Evolutionary conservation across 2,329 filamentous ascomycete genomes (phyloP), one percentile per base, ranked within the genome.

Genomic region (Penicillium sp.): DNA sequence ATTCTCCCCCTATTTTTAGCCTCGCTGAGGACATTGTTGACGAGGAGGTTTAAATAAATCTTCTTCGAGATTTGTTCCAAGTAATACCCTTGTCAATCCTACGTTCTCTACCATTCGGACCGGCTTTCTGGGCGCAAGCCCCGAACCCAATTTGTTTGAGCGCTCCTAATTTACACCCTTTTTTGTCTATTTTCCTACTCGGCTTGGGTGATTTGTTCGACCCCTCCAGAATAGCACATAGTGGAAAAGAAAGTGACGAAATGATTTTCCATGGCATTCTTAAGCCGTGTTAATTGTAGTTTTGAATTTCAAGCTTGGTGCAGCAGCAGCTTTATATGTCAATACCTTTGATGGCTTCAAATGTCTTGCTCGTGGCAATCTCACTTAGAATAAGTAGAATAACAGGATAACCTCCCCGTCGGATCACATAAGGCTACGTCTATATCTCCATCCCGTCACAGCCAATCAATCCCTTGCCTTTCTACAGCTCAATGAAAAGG

Each of bases 11-110:
- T 54, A 54, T 42, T 38, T 49, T 50, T 39, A 52, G 47, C 58
- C 71, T 72, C 72, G 89, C 88, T 71, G 91, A 94, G 83, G 92
- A 96, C 64, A 86, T 86, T 68, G 69, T 85, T 61, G 87, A 90
- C 77, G 79, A 77, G 65, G 89, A 92, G 79, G 87, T 89, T 77
- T 88, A 89, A 74, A 74, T 64, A 39, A 50, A 62, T 56, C 55
- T 52, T 38, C 54, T 65, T 65, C 63, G 63, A 72, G 65, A 67
- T 63, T 63, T 63, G 68, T 67, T 70, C 64, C 61, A 60, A 64
- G 62, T 71, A 71, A 72, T 72, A 71, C 68, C 68, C 68, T 67
- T 69, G 65, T 64, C 67, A 64, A 68, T 60, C 61, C 66, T 63
- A 64, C 62, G 63, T 70, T 71, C 68, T 64, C 64, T 67, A 64